phyloP scores from a whole-genome alignment of 2,329 filamentous ascomycete species.

The Fusarium pseudoanthophilum region DNA sequence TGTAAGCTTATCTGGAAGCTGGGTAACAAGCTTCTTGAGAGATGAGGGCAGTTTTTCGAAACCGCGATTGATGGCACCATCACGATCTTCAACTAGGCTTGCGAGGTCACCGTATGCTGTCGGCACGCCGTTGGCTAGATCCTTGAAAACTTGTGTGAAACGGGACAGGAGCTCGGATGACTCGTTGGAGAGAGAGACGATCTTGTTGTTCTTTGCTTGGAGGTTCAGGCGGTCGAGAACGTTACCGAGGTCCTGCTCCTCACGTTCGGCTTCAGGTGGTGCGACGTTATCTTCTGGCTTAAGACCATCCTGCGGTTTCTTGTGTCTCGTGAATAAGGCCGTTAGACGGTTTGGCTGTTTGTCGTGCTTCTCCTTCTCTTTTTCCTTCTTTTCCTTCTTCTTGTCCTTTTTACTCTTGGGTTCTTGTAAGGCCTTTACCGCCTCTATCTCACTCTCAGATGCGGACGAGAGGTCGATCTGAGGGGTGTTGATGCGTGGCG shows the following conservation, averaged over 20 bases:
- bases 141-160: slow-evolving; percentile 92
- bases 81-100: slow-evolving; percentile 67
- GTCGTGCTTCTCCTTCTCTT: slow-evolving; percentile 47
- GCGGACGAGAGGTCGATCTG: slow-evolving; percentile 54
- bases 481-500: slow-evolving; percentile 62
- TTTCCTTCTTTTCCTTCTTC: slow-evolving; percentile 49
- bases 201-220: slow-evolving; percentile 83
- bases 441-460: slow-evolving; percentile 40
- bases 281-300: slow-evolving; percentile 54
- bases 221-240: slow-evolving; percentile 89
- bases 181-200: slow-evolving; percentile 85
- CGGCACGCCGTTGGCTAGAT: slow-evolving; percentile 90
- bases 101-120: slow-evolving; percentile 93
- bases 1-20: slow-evolving; percentile 84
- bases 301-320: slow-evolving; percentile 53
- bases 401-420: slow-evolving; percentile 48
- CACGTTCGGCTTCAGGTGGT: slow-evolving; percentile 57
- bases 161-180: slow-evolving; percentile 82
- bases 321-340: slow-evolving; percentile 51
- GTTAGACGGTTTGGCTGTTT: slow-evolving; percentile 52
- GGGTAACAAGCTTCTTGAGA: slow-evolving; percentile 86
- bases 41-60: slow-evolving; percentile 78
- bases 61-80: slow-evolving; percentile 67
- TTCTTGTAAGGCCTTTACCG: slow-evolving; percentile 44
- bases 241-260: slow-evolving; percentile 77